Conservation (phyloP, 257 asterid species). For the Nicotiana benthamiana region DNA sequence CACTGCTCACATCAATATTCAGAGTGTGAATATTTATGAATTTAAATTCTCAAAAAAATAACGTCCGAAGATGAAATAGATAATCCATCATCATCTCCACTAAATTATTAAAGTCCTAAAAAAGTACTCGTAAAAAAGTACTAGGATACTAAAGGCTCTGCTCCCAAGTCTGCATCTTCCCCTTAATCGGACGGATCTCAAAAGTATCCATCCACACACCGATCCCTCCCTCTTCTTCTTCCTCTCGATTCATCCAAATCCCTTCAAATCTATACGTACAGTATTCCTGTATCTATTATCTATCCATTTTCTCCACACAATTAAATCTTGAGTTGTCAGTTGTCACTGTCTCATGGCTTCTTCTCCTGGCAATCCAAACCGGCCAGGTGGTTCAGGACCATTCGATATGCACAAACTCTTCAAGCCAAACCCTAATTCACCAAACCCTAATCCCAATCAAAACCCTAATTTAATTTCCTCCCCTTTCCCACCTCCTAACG, state of each 20-base stretch:
- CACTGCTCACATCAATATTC: too few species aligned
- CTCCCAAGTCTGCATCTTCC: conserved; percentile 5
- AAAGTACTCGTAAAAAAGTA: neutral
- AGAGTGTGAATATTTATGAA: too few species aligned
- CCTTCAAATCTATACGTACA: neutral
- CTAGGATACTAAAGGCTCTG: neutral
- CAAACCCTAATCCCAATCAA: conserved; percentile 41
- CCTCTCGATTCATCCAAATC: neutral
- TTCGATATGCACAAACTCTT: conserved; percentile 67
- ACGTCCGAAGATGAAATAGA: too few species aligned
- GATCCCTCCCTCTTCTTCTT: neutral
- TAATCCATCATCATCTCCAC: neutral
- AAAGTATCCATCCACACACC: neutral
- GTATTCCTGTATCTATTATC: neutral
- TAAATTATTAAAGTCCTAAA: neutral
- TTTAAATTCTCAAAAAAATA: too few species aligned
- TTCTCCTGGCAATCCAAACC: conserved; percentile 70
- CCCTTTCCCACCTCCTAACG: conserved; percentile 49
- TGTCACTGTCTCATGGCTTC: conserved; percentile 14
- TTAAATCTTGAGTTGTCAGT: neutral
- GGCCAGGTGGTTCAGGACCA: conserved; percentile 48
- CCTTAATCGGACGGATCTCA: neutral
- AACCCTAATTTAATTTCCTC: conserved; percentile 36
- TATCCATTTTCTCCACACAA: neutral
- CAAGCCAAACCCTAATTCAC: conserved; percentile 35